Conservation (phyloP, 176 grass and related monocot genomes). For the Puya raimondii region DNA sequence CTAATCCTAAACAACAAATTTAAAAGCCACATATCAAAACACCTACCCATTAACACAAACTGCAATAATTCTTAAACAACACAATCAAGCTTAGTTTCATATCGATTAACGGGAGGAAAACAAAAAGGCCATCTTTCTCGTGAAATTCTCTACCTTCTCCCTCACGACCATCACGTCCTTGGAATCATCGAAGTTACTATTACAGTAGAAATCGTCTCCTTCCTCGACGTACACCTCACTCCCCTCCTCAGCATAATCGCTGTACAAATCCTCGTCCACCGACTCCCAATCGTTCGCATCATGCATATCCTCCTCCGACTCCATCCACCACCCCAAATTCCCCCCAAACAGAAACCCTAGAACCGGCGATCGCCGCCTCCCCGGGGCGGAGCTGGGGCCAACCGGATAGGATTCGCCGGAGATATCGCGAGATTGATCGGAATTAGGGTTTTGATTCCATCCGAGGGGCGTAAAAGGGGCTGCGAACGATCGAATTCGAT, state of each 20-base stretch:
- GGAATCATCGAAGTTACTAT: slow-evolving; percentile 35
- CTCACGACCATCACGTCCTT: slow-evolving; percentile 35
- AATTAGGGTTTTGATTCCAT: background rate
- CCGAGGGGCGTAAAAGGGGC: too few relatives aligned
- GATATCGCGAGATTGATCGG: slow-evolving; percentile 25
- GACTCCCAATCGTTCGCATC: slow-evolving; percentile 57
- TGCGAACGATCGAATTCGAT: background rate
- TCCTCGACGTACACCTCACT: slow-evolving; percentile 14
- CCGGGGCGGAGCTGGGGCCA: background rate
- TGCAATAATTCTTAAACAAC: background rate
- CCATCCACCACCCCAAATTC: slow-evolving; percentile 30
- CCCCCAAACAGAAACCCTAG: background rate
- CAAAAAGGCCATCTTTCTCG: background rate
- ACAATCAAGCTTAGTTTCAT: background rate
- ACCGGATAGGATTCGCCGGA: background rate
- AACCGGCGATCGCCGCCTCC: slow-evolving; percentile 16
- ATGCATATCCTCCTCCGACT: slow-evolving; percentile 63
- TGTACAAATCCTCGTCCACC: slow-evolving; percentile 61
- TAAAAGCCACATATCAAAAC: background rate
- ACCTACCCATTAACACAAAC: background rate
- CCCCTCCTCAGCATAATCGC: slow-evolving; percentile 27
- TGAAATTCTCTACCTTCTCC: slow-evolving; percentile 51
- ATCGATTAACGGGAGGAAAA: background rate
- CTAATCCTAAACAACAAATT: background rate
- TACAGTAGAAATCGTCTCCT: slow-evolving; percentile 26